Evolutionary conservation across 179 eudicot genomes (phyloP), one percentile per base, ranked within the genome.

Genomic region (Carnegiea gigantea): DNA sequence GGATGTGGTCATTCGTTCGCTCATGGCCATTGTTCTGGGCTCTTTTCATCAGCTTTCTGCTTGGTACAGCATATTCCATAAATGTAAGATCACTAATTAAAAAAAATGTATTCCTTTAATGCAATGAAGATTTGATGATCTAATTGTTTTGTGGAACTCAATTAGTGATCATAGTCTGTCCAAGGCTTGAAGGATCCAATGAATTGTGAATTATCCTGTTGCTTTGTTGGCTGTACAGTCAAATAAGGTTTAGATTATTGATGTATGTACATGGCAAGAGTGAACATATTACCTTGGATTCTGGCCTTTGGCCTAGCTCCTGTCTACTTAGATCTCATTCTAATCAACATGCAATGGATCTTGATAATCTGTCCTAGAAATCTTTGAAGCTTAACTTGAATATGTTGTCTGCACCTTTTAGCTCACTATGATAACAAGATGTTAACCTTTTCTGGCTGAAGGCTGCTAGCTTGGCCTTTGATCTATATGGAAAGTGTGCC

Each of bases 21-120:
- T 96, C 99, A 8, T 88, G 92, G 97, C 99, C 99, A 43, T 89
- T 96, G 65, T 90, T 94, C 87, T 94, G 94, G 94, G 99, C 99
- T 84, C 93, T 96, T 79, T 91, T 86, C 78, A 79, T 96, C 88
- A 96, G 99, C 86, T 96, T 96, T 81, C 33, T 91, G 64, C 96
- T 96, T 78, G 99, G 99, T 76, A 96, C 99, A 82, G 99, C 98
- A 76, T 96, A 96, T 82, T 96, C 99, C 46, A 88, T 94, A 73
- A 85, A 96, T 84, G 99, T 96, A 85, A 94, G 99, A 30, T 26
- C 44, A 26, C n/a, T 62, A 18, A 2, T 6, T 57, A 20, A 18
- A 18, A 57, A 15, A 57, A 57, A 57, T 15, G n/a, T 57, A 20
- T 15, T 57, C 53, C 53, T 86, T 92, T 72, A 86, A 95, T 84